A percentile compares a stretch with the other conserved stretches of the same genome.
phyloP scores from a whole-genome alignment of 1,284 basidiomycete species.

The Rhizoctonia solani region DNA sequence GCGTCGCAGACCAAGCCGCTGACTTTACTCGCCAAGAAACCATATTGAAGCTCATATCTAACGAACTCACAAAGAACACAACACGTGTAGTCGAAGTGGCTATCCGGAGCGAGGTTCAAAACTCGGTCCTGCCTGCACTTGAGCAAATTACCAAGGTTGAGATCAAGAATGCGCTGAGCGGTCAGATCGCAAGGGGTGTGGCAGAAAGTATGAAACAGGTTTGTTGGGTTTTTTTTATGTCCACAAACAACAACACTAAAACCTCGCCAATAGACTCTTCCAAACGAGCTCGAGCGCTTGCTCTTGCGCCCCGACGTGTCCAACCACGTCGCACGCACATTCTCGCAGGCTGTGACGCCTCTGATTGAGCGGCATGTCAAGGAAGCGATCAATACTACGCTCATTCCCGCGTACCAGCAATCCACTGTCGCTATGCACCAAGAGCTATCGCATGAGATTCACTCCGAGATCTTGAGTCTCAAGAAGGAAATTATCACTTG shows the following conservation, averaged over 20 bases:
- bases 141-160: conserved; percentile 77
- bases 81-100: conserved; percentile 82
- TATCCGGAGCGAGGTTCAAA: conserved; percentile 77
- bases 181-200: conserved; percentile 71
- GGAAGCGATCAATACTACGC: conserved; percentile 69
- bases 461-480: conserved; percentile 68
- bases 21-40: conserved; percentile 83
- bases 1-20: conserved; percentile 70
- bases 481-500: conserved; percentile 76
- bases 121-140: conserved; percentile 75
- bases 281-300: conserved; percentile 74
- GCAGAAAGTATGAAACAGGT: conserved; percentile 74
- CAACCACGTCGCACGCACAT: conserved; percentile 69
- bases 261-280: conserved; percentile 62
- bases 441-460: conserved; percentile 71
- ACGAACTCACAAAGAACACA: conserved; percentile 79
- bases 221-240: not conserved
- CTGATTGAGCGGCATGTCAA: conserved; percentile 78
- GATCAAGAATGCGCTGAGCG: conserved; percentile 71
- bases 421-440: conserved; percentile 73
- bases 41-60: conserved; percentile 81
- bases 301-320: conserved; percentile 75
- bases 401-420: conserved; percentile 72
- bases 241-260: not conserved
- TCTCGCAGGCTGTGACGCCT: conserved; percentile 66